phyloP scores from a whole-genome alignment of 495 filamentous ascomycete genomes.

The Tuber brumale region DNA sequence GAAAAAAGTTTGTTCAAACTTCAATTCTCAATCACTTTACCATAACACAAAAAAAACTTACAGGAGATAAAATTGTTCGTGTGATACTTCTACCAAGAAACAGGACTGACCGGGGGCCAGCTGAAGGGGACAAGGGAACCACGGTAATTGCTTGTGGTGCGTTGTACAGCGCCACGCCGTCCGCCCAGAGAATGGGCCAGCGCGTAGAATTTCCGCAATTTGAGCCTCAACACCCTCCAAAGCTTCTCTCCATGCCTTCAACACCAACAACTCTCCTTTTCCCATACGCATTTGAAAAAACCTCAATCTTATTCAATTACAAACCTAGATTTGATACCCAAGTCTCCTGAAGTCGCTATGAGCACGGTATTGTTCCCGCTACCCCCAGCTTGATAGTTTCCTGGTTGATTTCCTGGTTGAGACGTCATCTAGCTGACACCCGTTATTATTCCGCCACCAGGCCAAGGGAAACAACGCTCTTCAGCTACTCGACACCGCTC shows the following conservation, averaged over 20 bases:
- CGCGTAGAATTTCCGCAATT: background rate
- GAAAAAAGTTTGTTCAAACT: background rate
- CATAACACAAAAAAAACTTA: background rate
- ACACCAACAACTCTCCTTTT: constrained; percentile 10
- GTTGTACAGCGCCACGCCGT: background rate
- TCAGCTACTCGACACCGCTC: constrained; percentile 70
- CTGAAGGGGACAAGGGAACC: background rate
- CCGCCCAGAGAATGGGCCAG: background rate
- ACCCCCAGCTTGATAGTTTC: constrained; percentile 1
- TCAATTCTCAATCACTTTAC: background rate
- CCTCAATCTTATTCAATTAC: background rate
- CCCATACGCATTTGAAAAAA: background rate
- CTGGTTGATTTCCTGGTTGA: constrained; percentile 4
- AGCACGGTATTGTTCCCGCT: constrained; percentile 27
- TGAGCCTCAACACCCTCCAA: constrained; percentile 25
- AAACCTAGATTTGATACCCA: background rate
- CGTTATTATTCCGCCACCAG: constrained; percentile 38
- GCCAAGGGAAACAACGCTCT: constrained; percentile 75
- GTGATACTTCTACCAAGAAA: background rate
- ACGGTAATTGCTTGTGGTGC: background rate
- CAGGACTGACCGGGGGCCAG: background rate
- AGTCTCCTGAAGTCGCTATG: constrained; percentile 11
- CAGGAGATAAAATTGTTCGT: background rate
- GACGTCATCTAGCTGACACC: constrained; percentile 23
- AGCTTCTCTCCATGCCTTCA: background rate